Conservation (phyloP, 257 asterid genomes). For the Solanum tacnaense region DNA sequence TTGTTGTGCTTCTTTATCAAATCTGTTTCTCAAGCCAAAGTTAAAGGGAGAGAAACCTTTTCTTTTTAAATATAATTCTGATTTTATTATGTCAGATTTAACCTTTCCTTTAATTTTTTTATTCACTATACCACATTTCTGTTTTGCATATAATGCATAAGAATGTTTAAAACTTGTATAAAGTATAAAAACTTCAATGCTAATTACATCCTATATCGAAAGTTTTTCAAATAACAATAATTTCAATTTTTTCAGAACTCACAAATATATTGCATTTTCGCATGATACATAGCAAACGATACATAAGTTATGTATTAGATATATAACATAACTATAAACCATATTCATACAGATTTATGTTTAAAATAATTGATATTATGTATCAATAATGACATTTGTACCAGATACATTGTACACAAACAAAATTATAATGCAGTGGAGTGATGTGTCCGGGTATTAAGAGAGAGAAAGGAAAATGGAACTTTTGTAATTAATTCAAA, state of each 20-base stretch:
- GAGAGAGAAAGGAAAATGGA: background rate
- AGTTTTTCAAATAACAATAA: too few species aligned
- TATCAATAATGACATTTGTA: too few species aligned
- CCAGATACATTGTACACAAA: too few species aligned
- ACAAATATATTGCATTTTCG: background rate
- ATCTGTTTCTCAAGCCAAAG: background rate
- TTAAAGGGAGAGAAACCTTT: background rate
- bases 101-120: background rate
- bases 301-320: background rate
- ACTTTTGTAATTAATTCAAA: too few species aligned
- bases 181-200: background rate
- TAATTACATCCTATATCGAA: too few species aligned
- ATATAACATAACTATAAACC: too few species aligned
- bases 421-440: background rate
- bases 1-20: background rate
- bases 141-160: background rate
- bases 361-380: background rate
- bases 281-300: background rate
- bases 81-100: background rate
- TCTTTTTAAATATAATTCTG: background rate
- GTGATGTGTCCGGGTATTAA: background rate
- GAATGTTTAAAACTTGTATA: background rate
- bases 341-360: background rate
- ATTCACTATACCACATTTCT: background rate
- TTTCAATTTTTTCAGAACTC: background rate